A percentile compares a stretch with the other conserved stretches of the same genome.
These are phyloP conservation scores for Pyronema domesticum DNA, from an alignment of 495 filamentous ascomycete species.

Conservation along the genomic window DNA sequence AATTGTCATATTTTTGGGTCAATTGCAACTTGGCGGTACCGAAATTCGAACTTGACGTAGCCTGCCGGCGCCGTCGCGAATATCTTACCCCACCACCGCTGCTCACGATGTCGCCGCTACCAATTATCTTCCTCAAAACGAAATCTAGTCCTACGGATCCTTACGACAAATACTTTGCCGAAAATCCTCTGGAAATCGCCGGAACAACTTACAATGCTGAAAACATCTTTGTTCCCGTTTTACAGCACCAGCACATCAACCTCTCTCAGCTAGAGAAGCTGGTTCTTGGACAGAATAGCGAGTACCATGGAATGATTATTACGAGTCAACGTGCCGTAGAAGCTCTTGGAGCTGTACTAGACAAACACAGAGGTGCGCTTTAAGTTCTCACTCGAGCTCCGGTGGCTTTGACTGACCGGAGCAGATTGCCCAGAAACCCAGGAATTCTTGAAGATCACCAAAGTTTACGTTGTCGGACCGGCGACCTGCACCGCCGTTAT, in stretches of 20 bases:
- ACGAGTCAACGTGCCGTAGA: slow-evolving; percentile 91
- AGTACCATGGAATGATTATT: slow-evolving; percentile 76
- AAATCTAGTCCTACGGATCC: slow-evolving; percentile 58
- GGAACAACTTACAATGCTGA: slow-evolving; percentile 31
- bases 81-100: too few relatives aligned
- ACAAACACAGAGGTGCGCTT: slow-evolving; percentile 29
- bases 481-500: slow-evolving; percentile 53
- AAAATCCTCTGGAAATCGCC: slow-evolving; percentile 22
- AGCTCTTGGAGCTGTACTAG: slow-evolving; percentile 54
- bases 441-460: slow-evolving; percentile 5
- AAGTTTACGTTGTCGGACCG: slow-evolving; percentile 68
- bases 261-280: slow-evolving; percentile 31
- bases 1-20: too few relatives aligned
- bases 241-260: slow-evolving; percentile 51
- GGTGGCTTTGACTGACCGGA: too few relatives aligned
- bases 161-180: slow-evolving; percentile 58
- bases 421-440: background rate
- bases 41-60: too few relatives aligned
- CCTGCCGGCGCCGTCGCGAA: too few relatives aligned
- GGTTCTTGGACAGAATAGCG: slow-evolving; percentile 23
- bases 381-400: slow-evolving; percentile 4
- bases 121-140: slow-evolving; percentile 73
- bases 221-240: slow-evolving; percentile 66
- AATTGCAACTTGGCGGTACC: too few relatives aligned
- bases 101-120: slow-evolving; percentile 19